Evolutionary conservation across 139 green algal species (phyloP).

Genomic region (Coccomyxa sp.): DNA sequence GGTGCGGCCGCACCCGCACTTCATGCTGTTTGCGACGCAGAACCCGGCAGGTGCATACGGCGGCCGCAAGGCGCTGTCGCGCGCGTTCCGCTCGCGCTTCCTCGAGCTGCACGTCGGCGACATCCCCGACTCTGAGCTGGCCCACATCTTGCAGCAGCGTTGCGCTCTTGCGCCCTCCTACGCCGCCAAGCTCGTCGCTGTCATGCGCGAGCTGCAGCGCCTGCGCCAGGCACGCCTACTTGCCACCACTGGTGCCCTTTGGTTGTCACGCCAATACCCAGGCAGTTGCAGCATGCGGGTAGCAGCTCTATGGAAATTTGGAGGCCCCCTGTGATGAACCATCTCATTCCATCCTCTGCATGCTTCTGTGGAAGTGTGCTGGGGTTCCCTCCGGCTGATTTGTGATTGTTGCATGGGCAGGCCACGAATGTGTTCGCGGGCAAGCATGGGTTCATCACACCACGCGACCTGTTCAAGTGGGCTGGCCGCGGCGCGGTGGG

Average conservation of each 20-base stretch:
- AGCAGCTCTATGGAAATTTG: no score
- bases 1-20: slow-evolving; percentile 91
- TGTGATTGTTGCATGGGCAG: slow-evolving; percentile 6
- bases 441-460: slow-evolving; percentile 95
- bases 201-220: slow-evolving; percentile 90
- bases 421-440: slow-evolving; percentile 83
- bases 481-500: slow-evolving; percentile 74
- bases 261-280: no score
- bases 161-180: slow-evolving; percentile 67
- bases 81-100: slow-evolving; percentile 88
- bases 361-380: no score
- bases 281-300: no score
- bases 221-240: slow-evolving; percentile 41
- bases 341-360: no score
- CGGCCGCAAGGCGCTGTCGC: slow-evolving; percentile 52
- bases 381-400: no score
- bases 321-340: no score
- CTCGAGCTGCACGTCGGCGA: slow-evolving; percentile 98
- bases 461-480: slow-evolving; percentile 92
- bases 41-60: slow-evolving; percentile 81
- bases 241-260: neutral
- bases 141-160: slow-evolving; percentile 78
- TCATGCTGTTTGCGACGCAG: slow-evolving; percentile 99
- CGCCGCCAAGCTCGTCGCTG: slow-evolving; percentile 80
- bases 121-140: slow-evolving; percentile 90